Conservation (phyloP, 768 basidiomycete species). For the Calocybe indica region DNA sequence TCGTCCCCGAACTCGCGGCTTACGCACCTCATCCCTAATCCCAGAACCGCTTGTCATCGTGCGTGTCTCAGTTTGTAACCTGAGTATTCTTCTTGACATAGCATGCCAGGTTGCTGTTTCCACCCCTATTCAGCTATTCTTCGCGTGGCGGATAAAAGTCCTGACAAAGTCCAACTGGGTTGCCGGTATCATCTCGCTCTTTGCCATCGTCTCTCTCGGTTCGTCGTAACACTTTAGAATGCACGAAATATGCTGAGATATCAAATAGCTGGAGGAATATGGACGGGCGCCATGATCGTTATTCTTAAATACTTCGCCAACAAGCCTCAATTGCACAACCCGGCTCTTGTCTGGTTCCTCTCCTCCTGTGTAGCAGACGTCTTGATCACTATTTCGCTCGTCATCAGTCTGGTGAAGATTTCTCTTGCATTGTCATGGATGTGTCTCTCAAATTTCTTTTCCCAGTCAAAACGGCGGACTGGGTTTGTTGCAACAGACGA, state of each 20-base stretch:
- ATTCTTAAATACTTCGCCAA: slow-evolving; percentile 17
- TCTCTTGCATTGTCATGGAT: background rate
- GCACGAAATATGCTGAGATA: background rate
- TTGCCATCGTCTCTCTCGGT: slow-evolving; percentile 26
- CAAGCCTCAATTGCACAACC: slow-evolving; percentile 23
- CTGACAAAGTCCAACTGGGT: slow-evolving; percentile 23
- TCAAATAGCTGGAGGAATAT: slow-evolving; percentile 26
- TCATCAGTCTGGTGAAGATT: slow-evolving; percentile 32
- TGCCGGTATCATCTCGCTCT: slow-evolving; percentile 18
- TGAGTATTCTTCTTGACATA: background rate
- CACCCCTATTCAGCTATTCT: slow-evolving; percentile 34
- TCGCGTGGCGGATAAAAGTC: slow-evolving; percentile 31
- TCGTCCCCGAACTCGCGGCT: background rate
- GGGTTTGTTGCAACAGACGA: slow-evolving; percentile 29
- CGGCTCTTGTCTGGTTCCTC: slow-evolving; percentile 38
- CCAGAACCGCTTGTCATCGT: slow-evolving; percentile 30
- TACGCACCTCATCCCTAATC: background rate
- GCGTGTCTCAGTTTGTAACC: slow-evolving; percentile 3
- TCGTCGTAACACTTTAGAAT: slow-evolving; percentile 1
- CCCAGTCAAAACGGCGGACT: slow-evolving; percentile 29
- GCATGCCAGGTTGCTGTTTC: slow-evolving; percentile 28
- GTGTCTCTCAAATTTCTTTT: background rate
- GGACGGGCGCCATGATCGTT: slow-evolving; percentile 20
- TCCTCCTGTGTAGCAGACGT: slow-evolving; percentile 39
- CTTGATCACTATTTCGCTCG: slow-evolving; percentile 38